phyloP scores from a whole-genome alignment of 169 alveolate species.

The Cryptosporidium bovis region DNA sequence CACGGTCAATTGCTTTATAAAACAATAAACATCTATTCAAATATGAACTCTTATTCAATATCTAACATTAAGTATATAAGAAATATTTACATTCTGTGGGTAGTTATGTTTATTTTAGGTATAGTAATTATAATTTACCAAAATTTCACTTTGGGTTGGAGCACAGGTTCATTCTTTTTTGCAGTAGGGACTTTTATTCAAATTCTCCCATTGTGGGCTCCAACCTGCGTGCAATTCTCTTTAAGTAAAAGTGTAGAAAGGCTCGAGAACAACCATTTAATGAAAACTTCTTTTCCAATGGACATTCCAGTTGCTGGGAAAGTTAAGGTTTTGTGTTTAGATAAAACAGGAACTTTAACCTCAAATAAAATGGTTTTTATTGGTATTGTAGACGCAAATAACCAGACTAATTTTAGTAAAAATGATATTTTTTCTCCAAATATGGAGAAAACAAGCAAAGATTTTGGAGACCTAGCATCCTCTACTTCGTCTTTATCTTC shows the following conservation, averaged over 20 bases:
- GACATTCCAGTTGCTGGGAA: slow-evolving; percentile 67
- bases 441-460: not conserved
- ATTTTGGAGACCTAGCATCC: not conserved
- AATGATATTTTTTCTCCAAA: not conserved
- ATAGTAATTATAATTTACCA: slow-evolving; percentile 26
- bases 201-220: slow-evolving; percentile 64
- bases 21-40: slow-evolving; percentile 6
- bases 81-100: slow-evolving; percentile 20
- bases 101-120: slow-evolving; percentile 16
- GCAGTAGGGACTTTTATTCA: slow-evolving; percentile 74
- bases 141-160: slow-evolving; percentile 60
- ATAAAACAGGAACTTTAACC: slow-evolving; percentile 71
- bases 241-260: slow-evolving; percentile 47
- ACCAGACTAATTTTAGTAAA: not conserved
- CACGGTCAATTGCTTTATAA: slow-evolving; percentile 51
- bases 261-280: not conserved
- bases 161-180: slow-evolving; percentile 69
- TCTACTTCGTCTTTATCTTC: not conserved
- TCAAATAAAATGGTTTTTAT: slow-evolving; percentile 40
- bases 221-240: slow-evolving; percentile 59
- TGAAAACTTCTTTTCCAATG: slow-evolving; percentile 35
- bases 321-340: slow-evolving; percentile 55
- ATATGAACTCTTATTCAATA: not conserved
- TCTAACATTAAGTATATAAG: slow-evolving; percentile 35
- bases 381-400: slow-evolving; percentile 19